phyloP scores from a whole-genome alignment of 176 grass and related monocot genomes.

The Carex pumila region DNA sequence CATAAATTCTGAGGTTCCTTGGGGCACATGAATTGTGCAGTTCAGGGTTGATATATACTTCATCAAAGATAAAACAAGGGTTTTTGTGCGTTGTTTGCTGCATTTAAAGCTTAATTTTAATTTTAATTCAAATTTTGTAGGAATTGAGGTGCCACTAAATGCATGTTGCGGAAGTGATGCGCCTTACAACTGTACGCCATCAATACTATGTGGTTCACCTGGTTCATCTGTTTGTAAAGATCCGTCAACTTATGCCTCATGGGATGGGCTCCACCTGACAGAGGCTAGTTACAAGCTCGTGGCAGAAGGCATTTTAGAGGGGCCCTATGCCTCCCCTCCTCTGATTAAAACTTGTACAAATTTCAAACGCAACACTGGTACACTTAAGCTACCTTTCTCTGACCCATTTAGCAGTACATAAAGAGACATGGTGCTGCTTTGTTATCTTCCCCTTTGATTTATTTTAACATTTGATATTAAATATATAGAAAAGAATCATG shows the following conservation, averaged over 20 bases:
- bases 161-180: slow-evolving; percentile 69
- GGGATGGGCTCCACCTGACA: slow-evolving; percentile 84
- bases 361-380: neutral
- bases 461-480: slow-evolving; percentile 1
- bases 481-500: slow-evolving; percentile 8
- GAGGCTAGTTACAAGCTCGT: slow-evolving; percentile 67
- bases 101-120: neutral
- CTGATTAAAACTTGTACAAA: slow-evolving; percentile 53
- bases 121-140: slow-evolving; percentile 28
- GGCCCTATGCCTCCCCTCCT: slow-evolving; percentile 57
- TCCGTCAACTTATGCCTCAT: slow-evolving; percentile 70
- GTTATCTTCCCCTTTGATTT: neutral
- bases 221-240: slow-evolving; percentile 50
- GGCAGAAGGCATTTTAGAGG: slow-evolving; percentile 55
- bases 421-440: neutral
- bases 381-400: neutral
- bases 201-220: slow-evolving; percentile 54
- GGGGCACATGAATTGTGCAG: neutral
- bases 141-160: slow-evolving; percentile 59
- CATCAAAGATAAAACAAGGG: neutral
- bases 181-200: slow-evolving; percentile 54
- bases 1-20: neutral
- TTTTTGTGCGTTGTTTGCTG: neutral
- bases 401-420: slow-evolving; percentile 16
- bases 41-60: neutral